Evolutionary conservation across 225 moss, liverwort and hornwort genomes (phyloP).

Genomic region (Polytrichum commune): DNA sequence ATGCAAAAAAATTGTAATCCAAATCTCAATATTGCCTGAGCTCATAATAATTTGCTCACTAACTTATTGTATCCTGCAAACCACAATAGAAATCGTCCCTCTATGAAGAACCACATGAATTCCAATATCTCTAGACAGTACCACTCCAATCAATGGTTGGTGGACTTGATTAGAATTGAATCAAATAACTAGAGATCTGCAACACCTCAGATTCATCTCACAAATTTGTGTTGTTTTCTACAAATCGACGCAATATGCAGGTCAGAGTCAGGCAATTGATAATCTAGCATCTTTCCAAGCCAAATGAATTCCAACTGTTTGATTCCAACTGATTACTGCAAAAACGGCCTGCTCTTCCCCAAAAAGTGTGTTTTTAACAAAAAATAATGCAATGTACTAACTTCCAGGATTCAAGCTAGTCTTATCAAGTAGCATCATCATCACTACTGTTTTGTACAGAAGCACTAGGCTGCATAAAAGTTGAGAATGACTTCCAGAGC

Average conservation of each 20-base stretch:
- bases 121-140: not conserved
- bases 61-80: too few relatives aligned
- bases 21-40: too few relatives aligned
- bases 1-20: too few relatives aligned
- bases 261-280: not conserved
- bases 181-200: not conserved
- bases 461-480: constrained; percentile 47
- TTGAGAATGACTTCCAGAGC: constrained; percentile 61
- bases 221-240: too few relatives aligned
- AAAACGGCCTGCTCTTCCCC: not conserved
- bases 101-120: not conserved
- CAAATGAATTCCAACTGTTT: not conserved
- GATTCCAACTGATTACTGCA: not conserved
- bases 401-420: constrained; percentile 1
- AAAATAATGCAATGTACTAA: constrained; percentile 11
- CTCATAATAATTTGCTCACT: too few relatives aligned
- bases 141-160: not conserved
- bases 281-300: not conserved
- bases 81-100: not conserved
- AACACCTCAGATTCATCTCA: too few relatives aligned
- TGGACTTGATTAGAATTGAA: not conserved
- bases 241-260: too few relatives aligned
- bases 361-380: constrained; percentile 17
- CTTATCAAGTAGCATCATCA: constrained; percentile 31
- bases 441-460: constrained; percentile 29